Evolutionary conservation across 805 yeast genomes (phyloP), one percentile per base, ranked within the genome.

Genomic region (Metschnikowia similis): DNA sequence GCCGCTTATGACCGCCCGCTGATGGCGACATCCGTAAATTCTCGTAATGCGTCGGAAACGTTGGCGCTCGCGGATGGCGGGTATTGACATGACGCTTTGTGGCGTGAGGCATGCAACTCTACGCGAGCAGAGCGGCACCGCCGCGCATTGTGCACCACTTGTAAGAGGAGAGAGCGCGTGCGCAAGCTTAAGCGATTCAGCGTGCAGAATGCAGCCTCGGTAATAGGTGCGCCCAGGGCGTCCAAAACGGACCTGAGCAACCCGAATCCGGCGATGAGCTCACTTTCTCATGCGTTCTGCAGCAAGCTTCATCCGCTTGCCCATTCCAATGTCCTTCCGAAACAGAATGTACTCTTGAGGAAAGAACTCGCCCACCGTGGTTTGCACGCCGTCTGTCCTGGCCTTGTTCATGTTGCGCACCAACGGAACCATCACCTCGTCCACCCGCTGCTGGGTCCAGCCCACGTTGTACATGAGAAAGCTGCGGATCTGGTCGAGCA

Each of bases 401-500:
- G 83, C 80, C 54, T 77, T 75, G 64, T 90, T 90, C 70, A 90
- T 77, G 57, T 85, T 90, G 57, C 83, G 78, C 14, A 94, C 84
- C 48, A 94, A 79, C 2, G 99, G 99, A 16, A 91, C 75, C 62
- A 94, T 70, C 3, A 90, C 84, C 59, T 88, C 91, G 61, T 92
- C 96, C 2, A 89, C 84, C 51, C 81, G 77, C 8, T 77, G 83
- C 58, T 82, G 82, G 2, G 78, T 70, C 97, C 99, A 95, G 2
- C 91, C 90, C 8, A 90, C 82, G 41, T 81, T 81, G 41, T 69
- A 72, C 77, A 79, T 79, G 65, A 94, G 71, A 57, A 80, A 91
- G 0, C 80, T 73, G 30, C 97, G 70, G 45, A 94, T 70, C 56
- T 81, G 82, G 58, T 90, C 97, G 51, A 91, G 67, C 63, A 88